phyloP scores from a whole-genome alignment of 768 basidiomycete genomes.

The Leccinum subgranulosum region DNA sequence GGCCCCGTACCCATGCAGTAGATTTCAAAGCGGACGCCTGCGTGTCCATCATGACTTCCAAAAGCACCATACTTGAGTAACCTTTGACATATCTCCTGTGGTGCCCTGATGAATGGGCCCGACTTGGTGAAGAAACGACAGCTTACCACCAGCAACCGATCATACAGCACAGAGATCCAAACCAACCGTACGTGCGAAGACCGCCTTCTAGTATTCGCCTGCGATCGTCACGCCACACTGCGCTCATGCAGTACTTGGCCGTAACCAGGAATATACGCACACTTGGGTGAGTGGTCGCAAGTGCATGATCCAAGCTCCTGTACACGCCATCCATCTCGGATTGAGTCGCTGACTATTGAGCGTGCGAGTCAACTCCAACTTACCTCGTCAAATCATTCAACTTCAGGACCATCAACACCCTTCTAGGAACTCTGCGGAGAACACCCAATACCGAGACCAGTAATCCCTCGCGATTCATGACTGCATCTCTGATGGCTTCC shows the following conservation, averaged over 20 bases:
- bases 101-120: constrained; percentile 1
- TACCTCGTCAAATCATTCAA: constrained; percentile 82
- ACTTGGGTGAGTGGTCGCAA: constrained; percentile 85
- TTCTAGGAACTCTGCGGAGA: constrained; percentile 78
- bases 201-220: constrained; percentile 50
- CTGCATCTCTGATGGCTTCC: constrained; percentile 77
- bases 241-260: constrained; percentile 80
- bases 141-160: constrained; percentile 76
- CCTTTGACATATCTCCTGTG: constrained; percentile 57
- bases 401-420: constrained; percentile 81
- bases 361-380: constrained; percentile 4
- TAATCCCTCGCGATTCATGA: constrained; percentile 78
- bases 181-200: constrained; percentile 40
- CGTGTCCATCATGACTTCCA: constrained; percentile 64
- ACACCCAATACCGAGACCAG: constrained; percentile 85
- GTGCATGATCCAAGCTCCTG: constrained; percentile 77
- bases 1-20: constrained; percentile 63
- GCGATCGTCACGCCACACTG: constrained; percentile 74
- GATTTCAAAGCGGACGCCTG: constrained; percentile 53
- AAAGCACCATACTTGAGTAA: constrained; percentile 47
- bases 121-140: background rate
- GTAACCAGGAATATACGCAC: constrained; percentile 90
- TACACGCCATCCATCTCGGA: background rate
- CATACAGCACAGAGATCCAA: constrained; percentile 48
- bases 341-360: background rate